These are phyloP conservation scores for Helicocarpus griseus DNA, from an alignment of 2,329 filamentous ascomycete species.

Conservation along the genomic window DNA sequence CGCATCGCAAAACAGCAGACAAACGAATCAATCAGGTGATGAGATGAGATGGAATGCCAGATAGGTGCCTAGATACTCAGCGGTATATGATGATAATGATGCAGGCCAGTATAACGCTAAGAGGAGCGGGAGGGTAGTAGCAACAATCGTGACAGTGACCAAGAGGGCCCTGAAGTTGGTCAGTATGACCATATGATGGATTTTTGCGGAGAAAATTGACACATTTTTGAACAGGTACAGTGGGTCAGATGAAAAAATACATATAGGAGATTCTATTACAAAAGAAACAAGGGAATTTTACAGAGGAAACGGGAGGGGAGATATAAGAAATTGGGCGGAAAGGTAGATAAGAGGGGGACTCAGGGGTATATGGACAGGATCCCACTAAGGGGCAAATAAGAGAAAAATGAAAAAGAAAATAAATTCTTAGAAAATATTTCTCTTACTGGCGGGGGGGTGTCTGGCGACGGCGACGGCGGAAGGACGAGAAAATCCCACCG, in stretches of 20 bases:
- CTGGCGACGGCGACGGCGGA: slow-evolving; percentile 26
- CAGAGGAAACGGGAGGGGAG: neutral
- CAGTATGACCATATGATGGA: slow-evolving; percentile 16
- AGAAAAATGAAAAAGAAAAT: slow-evolving; percentile 10
- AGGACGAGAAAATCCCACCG: slow-evolving; percentile 29
- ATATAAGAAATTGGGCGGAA: neutral
- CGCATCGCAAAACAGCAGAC: neutral
- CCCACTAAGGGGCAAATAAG: neutral
- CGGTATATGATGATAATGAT: slow-evolving; percentile 3
- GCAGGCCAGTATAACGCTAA: slow-evolving; percentile 23
- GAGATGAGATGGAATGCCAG: neutral
- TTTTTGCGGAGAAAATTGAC: slow-evolving; percentile 1
- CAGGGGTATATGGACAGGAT: slow-evolving; percentile 5
- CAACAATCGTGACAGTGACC: slow-evolving; percentile 19
- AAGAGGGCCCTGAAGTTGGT: slow-evolving; percentile 24
- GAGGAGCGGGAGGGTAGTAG: slow-evolving; percentile 15
- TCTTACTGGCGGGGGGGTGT: slow-evolving; percentile 20
- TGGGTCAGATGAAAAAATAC: neutral
- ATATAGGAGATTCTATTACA: neutral
- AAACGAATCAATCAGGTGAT: neutral
- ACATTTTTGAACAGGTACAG: slow-evolving; percentile 3
- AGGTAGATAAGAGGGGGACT: slow-evolving; percentile 6
- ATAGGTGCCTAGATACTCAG: neutral
- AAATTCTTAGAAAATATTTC: slow-evolving; percentile 4
- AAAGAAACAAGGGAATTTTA: neutral